Percentiles rank a stretch among this genome's conserved stretches.
phyloP scores from a whole-genome alignment of 179 eudicot genomes.

The Drosera spatulata region DNA sequence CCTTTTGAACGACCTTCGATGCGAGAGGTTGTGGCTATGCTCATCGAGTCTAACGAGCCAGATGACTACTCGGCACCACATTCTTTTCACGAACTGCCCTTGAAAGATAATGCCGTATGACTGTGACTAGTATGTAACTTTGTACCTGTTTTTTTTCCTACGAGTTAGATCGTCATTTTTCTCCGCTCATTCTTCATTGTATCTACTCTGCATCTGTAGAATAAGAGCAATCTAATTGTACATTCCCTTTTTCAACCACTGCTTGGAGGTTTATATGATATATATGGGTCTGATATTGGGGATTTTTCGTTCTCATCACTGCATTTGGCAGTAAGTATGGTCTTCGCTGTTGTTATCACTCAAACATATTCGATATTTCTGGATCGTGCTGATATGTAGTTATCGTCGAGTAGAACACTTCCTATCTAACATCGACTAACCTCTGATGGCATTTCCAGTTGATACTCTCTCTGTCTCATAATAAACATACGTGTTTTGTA shows the following conservation, averaged over 20 bases:
- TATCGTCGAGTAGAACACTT: no score
- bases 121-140: background rate
- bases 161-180: constrained; percentile 9
- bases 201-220: constrained; percentile 4
- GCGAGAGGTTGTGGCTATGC: constrained; percentile 88
- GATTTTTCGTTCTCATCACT: no score
- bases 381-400: no score
- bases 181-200: constrained; percentile 26
- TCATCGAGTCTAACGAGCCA: constrained; percentile 56
- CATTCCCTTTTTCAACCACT: background rate
- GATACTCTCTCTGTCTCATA: no score
- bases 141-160: constrained; percentile 2
- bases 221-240: background rate
- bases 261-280: no score
- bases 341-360: no score
- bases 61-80: constrained; percentile 29
- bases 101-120: constrained; percentile 26
- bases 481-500: no score
- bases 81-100: constrained; percentile 30
- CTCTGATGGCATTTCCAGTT: no score
- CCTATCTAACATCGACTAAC: no score
- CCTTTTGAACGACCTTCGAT: constrained; percentile 85
- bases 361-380: no score
- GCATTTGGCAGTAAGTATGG: no score
- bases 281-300: no score